These are phyloP conservation scores for Ascomycota sp. DNA, from an alignment of 2,329 filamentous ascomycete genomes.

Conservation along the genomic window DNA sequence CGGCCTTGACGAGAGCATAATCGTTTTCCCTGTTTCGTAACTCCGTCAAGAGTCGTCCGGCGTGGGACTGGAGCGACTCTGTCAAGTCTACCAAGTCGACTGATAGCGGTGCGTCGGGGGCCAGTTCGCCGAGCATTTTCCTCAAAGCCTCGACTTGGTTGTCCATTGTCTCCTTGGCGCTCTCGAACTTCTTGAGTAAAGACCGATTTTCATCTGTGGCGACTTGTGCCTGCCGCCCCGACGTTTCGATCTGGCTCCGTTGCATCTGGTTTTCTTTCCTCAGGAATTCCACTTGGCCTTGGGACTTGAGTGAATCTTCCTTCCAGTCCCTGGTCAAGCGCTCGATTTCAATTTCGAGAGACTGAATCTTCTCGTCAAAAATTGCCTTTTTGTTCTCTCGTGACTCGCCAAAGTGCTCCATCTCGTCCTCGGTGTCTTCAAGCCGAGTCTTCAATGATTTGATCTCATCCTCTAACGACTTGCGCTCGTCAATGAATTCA, in stretches of 20 bases:
- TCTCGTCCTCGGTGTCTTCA: conserved; percentile 81
- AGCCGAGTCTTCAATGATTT: conserved; percentile 54
- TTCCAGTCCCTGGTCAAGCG: conserved; percentile 34
- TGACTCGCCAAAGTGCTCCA: conserved; percentile 66
- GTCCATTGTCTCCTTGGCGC: conserved; percentile 29
- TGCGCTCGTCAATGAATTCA: conserved; percentile 73
- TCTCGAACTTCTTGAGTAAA: conserved; percentile 27
- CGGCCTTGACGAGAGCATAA: conserved; percentile 35
- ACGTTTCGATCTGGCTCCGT: conserved; percentile 35
- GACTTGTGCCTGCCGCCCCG: conserved; percentile 35
- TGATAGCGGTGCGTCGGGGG: conserved; percentile 29
- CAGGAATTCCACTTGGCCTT: conserved; percentile 42
- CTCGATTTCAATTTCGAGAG: conserved; percentile 52
- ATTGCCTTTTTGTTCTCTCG: conserved; percentile 62
- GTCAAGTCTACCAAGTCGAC: conserved; percentile 35
- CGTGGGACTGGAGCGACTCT: conserved; percentile 36
- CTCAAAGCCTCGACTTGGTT: conserved; percentile 33
- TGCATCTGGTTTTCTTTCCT: conserved; percentile 39
- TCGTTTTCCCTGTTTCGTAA: conserved; percentile 39
- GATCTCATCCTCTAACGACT: conserved; percentile 63
- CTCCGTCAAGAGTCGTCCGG: conserved; percentile 38
- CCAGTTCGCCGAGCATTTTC: conserved; percentile 37
- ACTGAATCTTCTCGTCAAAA: conserved; percentile 46
- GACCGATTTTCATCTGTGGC: conserved; percentile 32
- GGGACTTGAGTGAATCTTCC: conserved; percentile 35